phyloP scores from a whole-genome alignment of 2,329 filamentous ascomycete genomes.

The Colletotrichum sp. region DNA sequence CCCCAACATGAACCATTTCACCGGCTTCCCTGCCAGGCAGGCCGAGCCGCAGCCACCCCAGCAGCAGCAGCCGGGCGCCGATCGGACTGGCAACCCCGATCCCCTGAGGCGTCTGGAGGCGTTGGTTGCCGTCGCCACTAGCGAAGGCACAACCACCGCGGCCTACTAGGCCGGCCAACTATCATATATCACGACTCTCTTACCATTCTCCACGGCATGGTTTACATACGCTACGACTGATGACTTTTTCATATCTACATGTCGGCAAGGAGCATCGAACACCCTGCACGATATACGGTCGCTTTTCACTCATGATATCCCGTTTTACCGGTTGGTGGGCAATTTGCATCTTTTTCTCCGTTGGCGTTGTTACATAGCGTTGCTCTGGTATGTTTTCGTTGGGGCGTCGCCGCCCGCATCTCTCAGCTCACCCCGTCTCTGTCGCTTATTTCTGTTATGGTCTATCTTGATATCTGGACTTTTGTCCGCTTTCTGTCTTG shows the following conservation, averaged over 20 bases:
- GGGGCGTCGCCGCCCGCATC: neutral
- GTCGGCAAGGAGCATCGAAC: neutral
- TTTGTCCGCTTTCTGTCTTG: neutral
- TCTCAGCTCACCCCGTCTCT: neutral
- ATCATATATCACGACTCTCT: neutral
- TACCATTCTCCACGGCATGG: neutral
- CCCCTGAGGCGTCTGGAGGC: slow-evolving; percentile 45
- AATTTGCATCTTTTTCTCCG: neutral
- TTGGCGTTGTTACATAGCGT: slow-evolving; percentile 19
- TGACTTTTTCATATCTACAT: neutral
- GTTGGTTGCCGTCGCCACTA: slow-evolving; percentile 49
- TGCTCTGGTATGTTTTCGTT: neutral
- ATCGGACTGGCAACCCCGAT: slow-evolving; percentile 33
- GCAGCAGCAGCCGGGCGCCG: slow-evolving; percentile 25
- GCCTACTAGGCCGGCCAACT: slow-evolving; percentile 34
- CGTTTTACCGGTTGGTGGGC: neutral
- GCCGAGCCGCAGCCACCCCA: slow-evolving; percentile 23
- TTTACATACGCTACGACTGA: slow-evolving; percentile 10
- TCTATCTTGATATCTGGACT: slow-evolving; percentile 4
- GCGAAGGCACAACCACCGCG: slow-evolving; percentile 46
- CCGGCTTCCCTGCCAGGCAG: slow-evolving; percentile 52
- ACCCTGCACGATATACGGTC: slow-evolving; percentile 3
- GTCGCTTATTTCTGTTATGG: neutral
- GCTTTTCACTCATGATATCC: slow-evolving; percentile 18
- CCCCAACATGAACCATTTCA: slow-evolving; percentile 58